These are phyloP conservation scores for Plasmodium gonderi DNA, from an alignment of 169 alveolate genomes.

Conservation along the genomic window DNA sequence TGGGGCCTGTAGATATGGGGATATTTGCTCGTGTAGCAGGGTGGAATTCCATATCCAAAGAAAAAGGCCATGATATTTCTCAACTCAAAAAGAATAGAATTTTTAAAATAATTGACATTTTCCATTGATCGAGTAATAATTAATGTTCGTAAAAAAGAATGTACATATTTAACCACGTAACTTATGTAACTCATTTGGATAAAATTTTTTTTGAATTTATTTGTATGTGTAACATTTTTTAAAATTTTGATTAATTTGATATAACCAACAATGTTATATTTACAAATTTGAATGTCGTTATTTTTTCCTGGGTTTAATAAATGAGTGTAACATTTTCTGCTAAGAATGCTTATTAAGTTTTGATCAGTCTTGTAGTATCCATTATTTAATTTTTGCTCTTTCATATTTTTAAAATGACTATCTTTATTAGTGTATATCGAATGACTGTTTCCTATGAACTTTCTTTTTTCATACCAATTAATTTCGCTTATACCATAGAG, in stretches of 20 bases:
- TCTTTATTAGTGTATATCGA: too few species aligned
- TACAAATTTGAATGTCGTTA: conserved; percentile 1
- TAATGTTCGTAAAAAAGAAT: conserved; percentile 23
- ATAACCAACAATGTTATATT: conserved; percentile 48
- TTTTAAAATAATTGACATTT: conserved; percentile 46
- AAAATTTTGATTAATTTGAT: conserved; percentile 22
- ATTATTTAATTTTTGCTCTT: too few species aligned
- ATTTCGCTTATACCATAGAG: conserved; percentile 32
- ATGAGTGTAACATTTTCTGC: not conserved
- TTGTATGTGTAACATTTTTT: not conserved
- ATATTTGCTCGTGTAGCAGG: not conserved
- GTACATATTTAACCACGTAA: conserved; percentile 28
- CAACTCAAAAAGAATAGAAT: conserved; percentile 35
- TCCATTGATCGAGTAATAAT: conserved; percentile 16
- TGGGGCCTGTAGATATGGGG: conserved; percentile 51
- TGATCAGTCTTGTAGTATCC: not conserved
- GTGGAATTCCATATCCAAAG: conserved; percentile 72
- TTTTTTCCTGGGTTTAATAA: not conserved
- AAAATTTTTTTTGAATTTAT: conserved; percentile 52
- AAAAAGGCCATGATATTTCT: conserved; percentile 55
- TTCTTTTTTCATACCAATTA: conserved; percentile 29
- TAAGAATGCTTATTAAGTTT: not conserved
- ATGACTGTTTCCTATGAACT: not conserved
- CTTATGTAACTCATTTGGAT: conserved; percentile 49
- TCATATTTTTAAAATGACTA: too few species aligned